A percentile compares a stretch with the other conserved stretches of the same genome.
Conservation (phyloP, 1,139 yeast species). For the Geotrichum europaeum region DNA sequence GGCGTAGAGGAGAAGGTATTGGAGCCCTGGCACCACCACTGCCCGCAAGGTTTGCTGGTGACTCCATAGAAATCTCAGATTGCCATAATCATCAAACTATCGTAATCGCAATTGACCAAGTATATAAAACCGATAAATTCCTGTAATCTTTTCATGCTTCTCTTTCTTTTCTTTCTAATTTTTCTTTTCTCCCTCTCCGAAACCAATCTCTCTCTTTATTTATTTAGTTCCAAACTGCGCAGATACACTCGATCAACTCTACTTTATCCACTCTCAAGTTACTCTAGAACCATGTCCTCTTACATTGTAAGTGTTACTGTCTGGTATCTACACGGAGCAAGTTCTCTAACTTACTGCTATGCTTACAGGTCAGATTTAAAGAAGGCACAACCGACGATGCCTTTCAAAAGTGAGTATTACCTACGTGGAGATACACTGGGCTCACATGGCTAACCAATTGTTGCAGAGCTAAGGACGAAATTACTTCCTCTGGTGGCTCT, state of each 20-base stretch:
- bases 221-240: neutral
- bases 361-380: slow-evolving; percentile 27
- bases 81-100: neutral
- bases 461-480: slow-evolving; percentile 23
- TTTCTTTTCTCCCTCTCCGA: neutral
- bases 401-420: slow-evolving; percentile 22
- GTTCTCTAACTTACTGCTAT: neutral
- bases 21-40: neutral
- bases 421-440: neutral
- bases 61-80: neutral
- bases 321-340: neutral
- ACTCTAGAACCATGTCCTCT: slow-evolving; percentile 7
- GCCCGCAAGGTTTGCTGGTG: neutral
- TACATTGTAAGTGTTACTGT: slow-evolving; percentile 13
- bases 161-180: neutral
- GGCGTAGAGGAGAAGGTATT: neutral
- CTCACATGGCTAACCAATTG: neutral
- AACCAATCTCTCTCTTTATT: neutral
- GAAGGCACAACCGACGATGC: slow-evolving; percentile 25
- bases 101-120: neutral
- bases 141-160: neutral
- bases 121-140: neutral
- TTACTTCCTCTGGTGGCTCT: slow-evolving; percentile 24
- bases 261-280: neutral
- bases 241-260: neutral